Base-by-base conservation (phyloP, 2,329 filamentous ascomycete genomes). In the Clonostachys byssicola region DNA sequence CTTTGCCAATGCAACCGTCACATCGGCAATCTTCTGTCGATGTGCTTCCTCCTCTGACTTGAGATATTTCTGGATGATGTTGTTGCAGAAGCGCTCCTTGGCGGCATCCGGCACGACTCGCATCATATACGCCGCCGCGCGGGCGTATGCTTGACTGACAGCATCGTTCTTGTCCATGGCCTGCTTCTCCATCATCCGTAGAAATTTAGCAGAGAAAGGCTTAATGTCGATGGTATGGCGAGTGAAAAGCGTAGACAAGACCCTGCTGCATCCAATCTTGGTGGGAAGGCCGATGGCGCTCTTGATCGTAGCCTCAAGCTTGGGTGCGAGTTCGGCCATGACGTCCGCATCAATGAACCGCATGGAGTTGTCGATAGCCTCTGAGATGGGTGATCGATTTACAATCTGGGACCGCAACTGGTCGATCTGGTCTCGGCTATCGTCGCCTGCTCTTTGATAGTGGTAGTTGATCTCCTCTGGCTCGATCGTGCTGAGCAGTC, bases 91-190 rank as follows among this genome's bases (percentile, higher is more conserved):
- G 6, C 70, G 65, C 38, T 74, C 63, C 43, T 77, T 75, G 12
- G 72, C 64, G 10, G 73, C 65, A 12, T 78, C 68, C 10, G 74
- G 71, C 1, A 73, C 77, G 3, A 77, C 68, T 33, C 83, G 82
- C 55, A 94, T 78, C 47, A 97, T 75, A 62, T 97, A 97, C 0
- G 92, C 94, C 18, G 90, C 81, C 4, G 92, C 85, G 46, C 84
- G 85, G 17, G 92, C 92, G 62, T 96, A 99, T 3, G 88, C 88
- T 51, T 88, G 86, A 60, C 88, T 92, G 48, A 96, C 92, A 16
- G 95, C 94, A 56, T 96, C 91, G 60, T 99, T 99, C 52, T 88
- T 86, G 63, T 99, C 94, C 44, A 96, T 78, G 2, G 92, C 81
- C 49, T 92, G 82, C 63, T 89, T 92, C 57, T 90, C 83, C 52